These are phyloP conservation scores for Phytophthora cryptogea DNA, from an alignment of 352 stramenopile genomes.

Conservation along the genomic window DNA sequence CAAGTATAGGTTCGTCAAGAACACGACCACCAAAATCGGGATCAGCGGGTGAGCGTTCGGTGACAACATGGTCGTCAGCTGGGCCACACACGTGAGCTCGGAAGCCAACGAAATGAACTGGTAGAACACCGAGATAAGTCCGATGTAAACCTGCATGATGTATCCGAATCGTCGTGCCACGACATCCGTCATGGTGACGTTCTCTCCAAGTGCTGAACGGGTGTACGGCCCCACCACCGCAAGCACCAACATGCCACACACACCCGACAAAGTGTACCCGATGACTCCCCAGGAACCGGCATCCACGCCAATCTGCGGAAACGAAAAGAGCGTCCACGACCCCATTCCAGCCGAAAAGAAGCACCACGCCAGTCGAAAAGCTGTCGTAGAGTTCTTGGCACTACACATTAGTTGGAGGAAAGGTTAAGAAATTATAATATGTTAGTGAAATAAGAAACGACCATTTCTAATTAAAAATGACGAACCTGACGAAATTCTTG, in stretches of 20 bases:
- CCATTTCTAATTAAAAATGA: too few species aligned
- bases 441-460: neutral
- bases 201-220: constrained; percentile 52
- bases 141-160: constrained; percentile 61
- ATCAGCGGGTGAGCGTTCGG: constrained; percentile 46
- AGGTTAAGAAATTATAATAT: neutral
- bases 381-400: constrained; percentile 61
- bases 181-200: constrained; percentile 69
- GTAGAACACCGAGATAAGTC: constrained; percentile 64
- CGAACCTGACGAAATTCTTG: constrained; percentile 74
- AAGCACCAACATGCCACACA: constrained; percentile 52
- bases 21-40: constrained; percentile 57
- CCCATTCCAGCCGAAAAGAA: constrained; percentile 73
- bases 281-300: constrained; percentile 76
- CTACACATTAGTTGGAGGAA: too few species aligned
- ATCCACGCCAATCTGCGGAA: constrained; percentile 65
- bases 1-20: constrained; percentile 72
- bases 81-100: constrained; percentile 61
- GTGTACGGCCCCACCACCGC: constrained; percentile 51
- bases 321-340: constrained; percentile 71
- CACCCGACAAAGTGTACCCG: constrained; percentile 65
- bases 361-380: constrained; percentile 61
- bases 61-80: constrained; percentile 46
- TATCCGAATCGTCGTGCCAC: constrained; percentile 59
- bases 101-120: constrained; percentile 77